Conservation (phyloP, 148 eudicot species). For the Silene latifolia region DNA sequence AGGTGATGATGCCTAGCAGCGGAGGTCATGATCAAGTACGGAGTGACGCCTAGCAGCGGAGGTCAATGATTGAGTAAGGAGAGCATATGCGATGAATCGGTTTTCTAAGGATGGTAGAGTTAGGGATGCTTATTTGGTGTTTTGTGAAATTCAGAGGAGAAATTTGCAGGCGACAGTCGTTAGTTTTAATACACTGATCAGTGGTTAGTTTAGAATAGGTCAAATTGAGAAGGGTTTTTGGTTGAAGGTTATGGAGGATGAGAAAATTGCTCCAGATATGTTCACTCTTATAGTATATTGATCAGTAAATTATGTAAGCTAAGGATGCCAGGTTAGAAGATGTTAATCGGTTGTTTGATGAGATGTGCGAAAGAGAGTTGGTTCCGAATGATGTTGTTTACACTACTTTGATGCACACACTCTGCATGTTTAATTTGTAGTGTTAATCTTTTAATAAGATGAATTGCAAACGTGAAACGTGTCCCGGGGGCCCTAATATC, state of each 20-base stretch:
- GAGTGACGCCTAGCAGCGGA: too few species aligned
- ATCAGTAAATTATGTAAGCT: constrained; percentile 57
- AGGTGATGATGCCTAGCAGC: too few species aligned
- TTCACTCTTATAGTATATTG: constrained; percentile 58
- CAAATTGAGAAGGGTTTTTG: constrained; percentile 50
- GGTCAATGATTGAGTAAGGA: too few species aligned
- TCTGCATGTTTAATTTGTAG: too few species aligned
- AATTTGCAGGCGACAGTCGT: constrained; percentile 60
- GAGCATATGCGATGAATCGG: constrained; percentile 54
- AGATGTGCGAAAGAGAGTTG: constrained; percentile 52
- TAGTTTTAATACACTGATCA: constrained; percentile 70
- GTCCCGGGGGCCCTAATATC: too few species aligned
- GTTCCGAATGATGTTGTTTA: constrained; percentile 57
- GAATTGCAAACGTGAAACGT: too few species aligned
- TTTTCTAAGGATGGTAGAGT: constrained; percentile 51
- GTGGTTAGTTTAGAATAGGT: constrained; percentile 51
- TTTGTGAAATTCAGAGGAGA: too few species aligned
- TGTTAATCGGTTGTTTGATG: constrained; percentile 45
- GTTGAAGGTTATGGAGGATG: constrained; percentile 56
- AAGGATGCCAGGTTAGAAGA: constrained; percentile 47
- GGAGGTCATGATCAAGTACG: too few species aligned
- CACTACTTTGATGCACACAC: constrained; percentile 65
- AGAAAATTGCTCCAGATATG: constrained; percentile 48
- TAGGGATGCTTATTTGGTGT: too few species aligned
- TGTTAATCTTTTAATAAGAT: too few species aligned